Evolutionary conservation across 2,329 filamentous ascomycete species (phyloP).

Genomic region (Scedosporium minutisporum): DNA sequence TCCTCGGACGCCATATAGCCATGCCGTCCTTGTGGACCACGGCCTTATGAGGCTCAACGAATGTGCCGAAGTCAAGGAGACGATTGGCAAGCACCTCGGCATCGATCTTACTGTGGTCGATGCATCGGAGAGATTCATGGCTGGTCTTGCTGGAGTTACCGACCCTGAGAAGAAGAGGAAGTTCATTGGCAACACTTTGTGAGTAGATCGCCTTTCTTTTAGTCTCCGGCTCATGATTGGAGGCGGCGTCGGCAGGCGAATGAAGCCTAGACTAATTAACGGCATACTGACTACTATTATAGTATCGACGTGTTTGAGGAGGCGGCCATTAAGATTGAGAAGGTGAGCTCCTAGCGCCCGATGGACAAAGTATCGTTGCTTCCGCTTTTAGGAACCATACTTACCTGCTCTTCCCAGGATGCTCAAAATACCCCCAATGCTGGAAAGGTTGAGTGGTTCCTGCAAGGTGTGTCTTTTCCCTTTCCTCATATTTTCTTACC

Average conservation of each 20-base stretch:
- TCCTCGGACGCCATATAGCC: neutral
- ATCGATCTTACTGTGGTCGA: constrained; percentile 89
- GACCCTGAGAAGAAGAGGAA: constrained; percentile 85
- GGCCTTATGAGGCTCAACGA: constrained; percentile 82
- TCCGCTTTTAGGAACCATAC: neutral
- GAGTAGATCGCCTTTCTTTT: constrained; percentile 5
- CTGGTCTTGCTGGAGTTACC: constrained; percentile 60
- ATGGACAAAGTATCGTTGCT: neutral
- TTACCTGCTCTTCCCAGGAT: constrained; percentile 27
- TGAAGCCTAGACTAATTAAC: too few relatives aligned
- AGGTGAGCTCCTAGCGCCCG: neutral
- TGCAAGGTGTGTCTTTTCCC: neutral
- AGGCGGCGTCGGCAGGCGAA: too few relatives aligned
- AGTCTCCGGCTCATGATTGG: too few relatives aligned
- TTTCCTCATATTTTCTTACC: too few relatives aligned
- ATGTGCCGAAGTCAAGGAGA: constrained; percentile 70
- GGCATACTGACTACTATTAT: neutral
- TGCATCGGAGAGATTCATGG: constrained; percentile 67
- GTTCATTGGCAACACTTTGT: constrained; percentile 66
- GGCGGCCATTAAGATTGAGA: constrained; percentile 43
- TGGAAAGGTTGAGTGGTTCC: constrained; percentile 64
- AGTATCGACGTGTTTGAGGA: constrained; percentile 62
- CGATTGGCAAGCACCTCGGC: constrained; percentile 65
- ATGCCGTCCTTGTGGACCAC: constrained; percentile 61
- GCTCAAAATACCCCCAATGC: constrained; percentile 56